phyloP scores from a whole-genome alignment of 352 stramenopile species.

The Globisporangium takayamanum region DNA sequence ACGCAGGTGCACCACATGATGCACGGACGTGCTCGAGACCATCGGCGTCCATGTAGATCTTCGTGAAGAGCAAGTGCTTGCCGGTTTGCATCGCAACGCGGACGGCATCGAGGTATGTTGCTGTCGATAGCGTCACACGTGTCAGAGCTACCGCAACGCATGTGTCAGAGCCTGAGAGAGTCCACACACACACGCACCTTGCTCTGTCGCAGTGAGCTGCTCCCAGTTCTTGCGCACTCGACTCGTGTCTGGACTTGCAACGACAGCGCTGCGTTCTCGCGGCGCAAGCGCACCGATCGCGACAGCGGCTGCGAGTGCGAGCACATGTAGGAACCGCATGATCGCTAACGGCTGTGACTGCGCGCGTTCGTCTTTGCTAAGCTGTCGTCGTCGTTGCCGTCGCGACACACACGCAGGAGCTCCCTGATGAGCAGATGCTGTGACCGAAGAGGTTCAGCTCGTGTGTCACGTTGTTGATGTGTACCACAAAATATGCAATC shows the following conservation, averaged over 20 bases:
- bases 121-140: slow-evolving; percentile 7
- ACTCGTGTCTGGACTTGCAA: not conserved
- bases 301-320: slow-evolving; percentile 5
- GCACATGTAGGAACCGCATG: slow-evolving; percentile 6
- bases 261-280: not conserved
- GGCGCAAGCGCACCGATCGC: not conserved
- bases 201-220: slow-evolving; percentile 7
- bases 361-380: not conserved
- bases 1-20: slow-evolving; percentile 46
- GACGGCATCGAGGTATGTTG: slow-evolving; percentile 42
- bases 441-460: too few species aligned
- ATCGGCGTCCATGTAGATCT: slow-evolving; percentile 41
- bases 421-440: too few species aligned
- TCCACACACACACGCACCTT: slow-evolving; percentile 2
- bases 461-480: too few species aligned
- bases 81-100: slow-evolving; percentile 43
- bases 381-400: not conserved
- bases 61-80: slow-evolving; percentile 44
- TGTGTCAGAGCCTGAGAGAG: not conserved
- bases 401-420: too few species aligned
- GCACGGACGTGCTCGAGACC: slow-evolving; percentile 30
- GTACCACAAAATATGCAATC: too few species aligned
- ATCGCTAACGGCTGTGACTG: not conserved
- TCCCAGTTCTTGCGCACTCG: slow-evolving; percentile 18
- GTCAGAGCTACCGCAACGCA: not conserved